A percentile compares a stretch with the other conserved stretches of the same genome.
phyloP scores from a whole-genome alignment of 2,329 filamentous ascomycete genomes.

The Scedosporium aurantiacum region DNA sequence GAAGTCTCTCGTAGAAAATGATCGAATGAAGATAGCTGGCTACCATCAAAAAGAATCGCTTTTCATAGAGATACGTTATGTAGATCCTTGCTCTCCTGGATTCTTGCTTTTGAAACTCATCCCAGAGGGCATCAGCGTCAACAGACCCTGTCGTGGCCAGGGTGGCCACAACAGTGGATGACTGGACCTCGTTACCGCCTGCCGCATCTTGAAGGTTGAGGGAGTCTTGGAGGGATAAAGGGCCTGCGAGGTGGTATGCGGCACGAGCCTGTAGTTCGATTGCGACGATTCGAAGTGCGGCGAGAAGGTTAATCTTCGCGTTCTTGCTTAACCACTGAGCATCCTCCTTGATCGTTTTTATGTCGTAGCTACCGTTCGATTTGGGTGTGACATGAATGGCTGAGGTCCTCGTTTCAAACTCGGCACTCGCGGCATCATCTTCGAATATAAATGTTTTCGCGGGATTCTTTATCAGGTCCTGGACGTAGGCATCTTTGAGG shows the following conservation, averaged over 20 bases:
- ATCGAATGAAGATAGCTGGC: constrained; percentile 45
- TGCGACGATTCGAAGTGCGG: constrained; percentile 68
- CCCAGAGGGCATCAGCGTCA: constrained; percentile 44
- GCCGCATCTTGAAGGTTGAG: constrained; percentile 65
- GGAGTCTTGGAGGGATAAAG: constrained; percentile 67
- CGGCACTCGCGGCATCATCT: constrained; percentile 51
- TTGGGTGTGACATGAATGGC: constrained; percentile 72
- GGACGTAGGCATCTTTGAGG: constrained; percentile 57
- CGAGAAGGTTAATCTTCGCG: constrained; percentile 66
- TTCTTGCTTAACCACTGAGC: constrained; percentile 75
- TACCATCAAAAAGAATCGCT: constrained; percentile 55
- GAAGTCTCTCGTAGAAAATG: constrained; percentile 28
- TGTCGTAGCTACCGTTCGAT: constrained; percentile 54
- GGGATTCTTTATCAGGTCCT: constrained; percentile 57
- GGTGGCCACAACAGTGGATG: constrained; percentile 44
- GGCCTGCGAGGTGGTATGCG: constrained; percentile 57
- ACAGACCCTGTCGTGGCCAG: constrained; percentile 32
- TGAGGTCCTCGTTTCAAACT: constrained; percentile 75
- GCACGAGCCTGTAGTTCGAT: constrained; percentile 76
- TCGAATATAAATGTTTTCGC: constrained; percentile 56
- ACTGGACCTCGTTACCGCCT: constrained; percentile 49
- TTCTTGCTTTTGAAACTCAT: constrained; percentile 51
- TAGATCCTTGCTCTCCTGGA: constrained; percentile 58
- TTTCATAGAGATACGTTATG: constrained; percentile 59
- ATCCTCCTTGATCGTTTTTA: constrained; percentile 75